Evolutionary conservation across 495 filamentous ascomycete species (phyloP).

Genomic region (Tuber brumale): DNA sequence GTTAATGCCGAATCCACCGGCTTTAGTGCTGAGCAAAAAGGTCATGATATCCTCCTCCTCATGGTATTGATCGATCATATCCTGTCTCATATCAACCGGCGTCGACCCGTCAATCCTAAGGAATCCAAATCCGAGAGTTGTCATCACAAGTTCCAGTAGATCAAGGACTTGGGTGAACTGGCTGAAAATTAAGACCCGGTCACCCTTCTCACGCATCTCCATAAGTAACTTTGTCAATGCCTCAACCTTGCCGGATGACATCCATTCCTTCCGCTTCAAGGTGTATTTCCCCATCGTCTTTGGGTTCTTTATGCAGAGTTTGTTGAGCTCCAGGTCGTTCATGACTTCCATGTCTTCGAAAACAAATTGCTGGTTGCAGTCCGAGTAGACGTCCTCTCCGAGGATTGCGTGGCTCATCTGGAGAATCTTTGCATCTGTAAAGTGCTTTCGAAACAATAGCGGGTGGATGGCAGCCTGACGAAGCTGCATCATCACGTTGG

Average conservation of each 20-base stretch:
- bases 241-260: constrained; percentile 85
- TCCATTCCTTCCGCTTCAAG: constrained; percentile 71
- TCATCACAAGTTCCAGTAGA: constrained; percentile 74
- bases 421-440: constrained; percentile 61
- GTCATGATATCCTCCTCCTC: constrained; percentile 70
- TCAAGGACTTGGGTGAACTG: constrained; percentile 89
- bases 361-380: constrained; percentile 59
- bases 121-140: constrained; percentile 64
- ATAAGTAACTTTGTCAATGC: constrained; percentile 66
- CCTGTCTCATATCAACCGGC: constrained; percentile 72
- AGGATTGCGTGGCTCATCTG: constrained; percentile 73
- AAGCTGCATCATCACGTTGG: constrained; percentile 82
- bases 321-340: constrained; percentile 76
- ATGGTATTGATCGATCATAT: constrained; percentile 79
- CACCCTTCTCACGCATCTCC: constrained; percentile 70
- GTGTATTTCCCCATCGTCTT: constrained; percentile 62
- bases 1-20: constrained; percentile 93
- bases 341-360: constrained; percentile 64
- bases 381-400: constrained; percentile 55
- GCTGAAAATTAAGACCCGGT: constrained; percentile 81
- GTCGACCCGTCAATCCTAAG: constrained; percentile 81
- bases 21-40: constrained; percentile 87
- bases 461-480: constrained; percentile 92
- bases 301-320: constrained; percentile 65
- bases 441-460: constrained; percentile 73